A percentile compares a stretch with the other conserved stretches of the same genome.
Evolutionary conservation across 1,139 yeast species (phyloP).

Genomic region (Pichiaceae sp.): DNA sequence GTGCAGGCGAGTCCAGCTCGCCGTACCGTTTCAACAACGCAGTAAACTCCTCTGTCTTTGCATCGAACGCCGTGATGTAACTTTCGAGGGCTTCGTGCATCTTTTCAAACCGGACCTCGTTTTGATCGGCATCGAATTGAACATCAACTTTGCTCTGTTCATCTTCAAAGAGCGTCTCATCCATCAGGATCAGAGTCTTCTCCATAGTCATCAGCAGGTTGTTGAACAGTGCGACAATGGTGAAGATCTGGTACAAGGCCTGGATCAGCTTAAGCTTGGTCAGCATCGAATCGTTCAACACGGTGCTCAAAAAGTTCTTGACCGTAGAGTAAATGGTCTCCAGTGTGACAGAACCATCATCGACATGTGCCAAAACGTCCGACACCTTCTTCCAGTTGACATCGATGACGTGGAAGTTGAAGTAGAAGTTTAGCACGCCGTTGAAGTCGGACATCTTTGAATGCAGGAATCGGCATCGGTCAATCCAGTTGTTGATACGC

Average conservation of each 20-base stretch:
- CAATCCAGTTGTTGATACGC: conserved; percentile 47
- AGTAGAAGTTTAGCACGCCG: conserved; percentile 46
- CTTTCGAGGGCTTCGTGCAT: conserved; percentile 42
- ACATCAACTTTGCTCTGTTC: conserved; percentile 28
- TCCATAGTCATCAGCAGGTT: conserved; percentile 46
- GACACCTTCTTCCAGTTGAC: conserved; percentile 40
- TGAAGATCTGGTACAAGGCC: conserved; percentile 36
- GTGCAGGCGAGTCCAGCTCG: conserved; percentile 53
- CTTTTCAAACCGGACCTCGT: conserved; percentile 33
- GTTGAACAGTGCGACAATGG: conserved; percentile 45
- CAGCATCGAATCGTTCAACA: conserved; percentile 60
- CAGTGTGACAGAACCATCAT: conserved; percentile 31
- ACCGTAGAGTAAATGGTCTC: conserved; percentile 42
- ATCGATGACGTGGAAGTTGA: conserved; percentile 56
- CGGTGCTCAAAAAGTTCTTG: conserved; percentile 53
- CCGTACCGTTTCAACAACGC: conserved; percentile 50
- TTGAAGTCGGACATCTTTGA: conserved; percentile 55
- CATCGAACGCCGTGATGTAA: conserved; percentile 48
- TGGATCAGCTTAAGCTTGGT: conserved; percentile 51
- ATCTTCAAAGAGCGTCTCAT: conserved; percentile 35
- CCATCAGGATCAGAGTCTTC: conserved; percentile 46
- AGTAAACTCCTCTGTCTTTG: conserved; percentile 45
- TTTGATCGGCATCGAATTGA: conserved; percentile 31
- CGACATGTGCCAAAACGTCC: conserved; percentile 19
- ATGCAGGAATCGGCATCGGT: conserved; percentile 48